phyloP scores from a whole-genome alignment of 805 yeast genomes.

The Yarrowia sp. region DNA sequence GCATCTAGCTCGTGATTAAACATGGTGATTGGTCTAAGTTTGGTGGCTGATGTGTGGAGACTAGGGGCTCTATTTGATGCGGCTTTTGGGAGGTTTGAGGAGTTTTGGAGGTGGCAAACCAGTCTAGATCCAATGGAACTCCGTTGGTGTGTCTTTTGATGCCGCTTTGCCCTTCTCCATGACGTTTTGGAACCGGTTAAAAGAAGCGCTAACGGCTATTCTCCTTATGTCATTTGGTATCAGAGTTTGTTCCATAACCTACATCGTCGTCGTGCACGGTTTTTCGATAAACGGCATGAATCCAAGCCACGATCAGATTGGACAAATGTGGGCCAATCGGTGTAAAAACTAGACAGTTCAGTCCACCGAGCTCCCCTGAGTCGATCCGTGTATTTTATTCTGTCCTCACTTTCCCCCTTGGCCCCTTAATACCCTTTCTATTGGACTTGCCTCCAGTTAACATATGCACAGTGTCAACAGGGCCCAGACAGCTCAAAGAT shows the following conservation, averaged over 20 bases:
- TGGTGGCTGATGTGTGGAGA: not conserved
- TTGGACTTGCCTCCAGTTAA: not conserved
- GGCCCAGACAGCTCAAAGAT: not conserved
- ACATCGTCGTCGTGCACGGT: not conserved
- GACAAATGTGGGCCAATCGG: too few species aligned
- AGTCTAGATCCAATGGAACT: too few species aligned
- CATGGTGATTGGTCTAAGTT: slow-evolving; percentile 18
- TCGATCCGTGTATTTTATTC: too few species aligned
- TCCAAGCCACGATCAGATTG: too few species aligned
- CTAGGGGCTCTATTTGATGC: not conserved
- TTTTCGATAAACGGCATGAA: not conserved
- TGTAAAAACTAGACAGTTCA: too few species aligned
- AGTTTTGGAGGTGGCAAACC: too few species aligned
- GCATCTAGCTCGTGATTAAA: slow-evolving; percentile 21
- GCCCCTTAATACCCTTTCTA: too few species aligned
- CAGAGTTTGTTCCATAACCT: slow-evolving; percentile 1
- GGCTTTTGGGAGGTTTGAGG: not conserved
- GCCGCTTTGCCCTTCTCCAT: too few species aligned
- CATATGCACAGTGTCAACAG: not conserved
- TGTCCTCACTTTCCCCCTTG: too few species aligned
- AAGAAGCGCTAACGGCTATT: too few species aligned
- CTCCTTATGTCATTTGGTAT: not conserved
- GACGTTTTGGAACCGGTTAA: not conserved
- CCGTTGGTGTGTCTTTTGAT: too few species aligned
- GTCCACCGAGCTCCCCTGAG: too few species aligned